Evolutionary conservation across 345 rosid genomes (phyloP), one percentile per base, ranked within the genome.

Genomic region (Geranium brycei): DNA sequence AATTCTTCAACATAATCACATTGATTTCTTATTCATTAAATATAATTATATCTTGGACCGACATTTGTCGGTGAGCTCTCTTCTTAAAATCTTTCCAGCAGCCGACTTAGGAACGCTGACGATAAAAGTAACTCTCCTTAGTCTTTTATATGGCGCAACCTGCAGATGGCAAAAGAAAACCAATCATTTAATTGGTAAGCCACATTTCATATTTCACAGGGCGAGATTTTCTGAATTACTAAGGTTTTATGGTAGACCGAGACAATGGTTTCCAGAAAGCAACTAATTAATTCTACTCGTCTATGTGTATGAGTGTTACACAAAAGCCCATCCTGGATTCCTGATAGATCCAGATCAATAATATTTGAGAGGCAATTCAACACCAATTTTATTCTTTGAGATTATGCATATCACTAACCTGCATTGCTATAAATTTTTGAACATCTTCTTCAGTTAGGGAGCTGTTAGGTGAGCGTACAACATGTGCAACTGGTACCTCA

Each of bases 401-500:
- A 19, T 19, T 14, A 47, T 51, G 58, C 12, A 38, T 19, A 63
- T 4, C 35, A 28, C 2, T 59, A 10, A 77, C 85, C 78, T 79
- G 80, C 17, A 72, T 60, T 40, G 72, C 73, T 16, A 83, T 72
- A 64, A 79, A 77, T 17, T 76, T 53, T 35, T 63, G 57, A 17
- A 79, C 68, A 40, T 72, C 76, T 11, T 64, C 79, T 62, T 75
- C 83, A 0, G 76, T 61, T 40, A 83, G 53, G 11, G 78, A 58
- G 59, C 80, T 77, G 57, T 67, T 57, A 19, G 76, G 68, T 3
- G 76, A 61, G 17, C 72, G 83, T 30, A 79, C 85, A 40, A 79
- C 75, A 64, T 78, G 77, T 28, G 85, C 85, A 17, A 66, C 65
- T 2, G 88, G 85, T 31, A 81, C 83, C 73, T 81, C 82, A 10